Evolutionary conservation across 768 basidiomycete species (phyloP).

Genomic region (Wakefieldia striispora): DNA sequence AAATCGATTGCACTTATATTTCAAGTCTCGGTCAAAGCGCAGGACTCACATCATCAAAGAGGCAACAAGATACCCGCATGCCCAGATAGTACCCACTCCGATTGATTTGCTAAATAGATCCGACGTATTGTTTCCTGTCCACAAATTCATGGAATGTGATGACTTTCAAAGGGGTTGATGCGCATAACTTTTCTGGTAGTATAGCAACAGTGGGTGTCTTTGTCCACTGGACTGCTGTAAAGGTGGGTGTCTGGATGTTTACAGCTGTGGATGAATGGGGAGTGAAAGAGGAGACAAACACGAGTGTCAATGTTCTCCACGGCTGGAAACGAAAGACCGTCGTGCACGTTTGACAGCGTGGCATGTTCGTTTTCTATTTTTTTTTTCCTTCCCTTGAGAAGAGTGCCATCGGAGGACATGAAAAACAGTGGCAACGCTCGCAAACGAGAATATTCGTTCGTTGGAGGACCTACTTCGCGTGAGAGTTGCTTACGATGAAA

Average conservation of each 20-base stretch:
- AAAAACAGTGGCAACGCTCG: too few relatives aligned
- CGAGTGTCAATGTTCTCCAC: not conserved
- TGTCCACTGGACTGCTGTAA: not conserved
- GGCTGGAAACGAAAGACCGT: conserved; percentile 1
- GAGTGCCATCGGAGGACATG: too few relatives aligned
- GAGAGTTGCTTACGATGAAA: conserved; percentile 44
- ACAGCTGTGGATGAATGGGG: conserved; percentile 4
- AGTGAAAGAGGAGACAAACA: conserved; percentile 1
- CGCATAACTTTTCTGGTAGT: not conserved
- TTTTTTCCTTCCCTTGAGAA: too few relatives aligned
- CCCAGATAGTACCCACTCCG: not conserved
- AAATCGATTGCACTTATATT: conserved; percentile 20
- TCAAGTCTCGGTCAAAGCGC: conserved; percentile 17
- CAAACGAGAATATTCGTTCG: too few relatives aligned
- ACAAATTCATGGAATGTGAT: conserved; percentile 1
- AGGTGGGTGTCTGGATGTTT: not conserved
- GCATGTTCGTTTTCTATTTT: too few relatives aligned
- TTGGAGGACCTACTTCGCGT: conserved; percentile 16
- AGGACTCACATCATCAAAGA: not conserved
- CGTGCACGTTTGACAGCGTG: too few relatives aligned
- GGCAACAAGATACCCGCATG: conserved; percentile 1
- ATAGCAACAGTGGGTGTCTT: conserved; percentile 6
- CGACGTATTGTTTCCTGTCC: conserved; percentile 5
- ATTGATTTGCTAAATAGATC: not conserved
- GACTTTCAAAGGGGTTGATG: not conserved